phyloP scores from a whole-genome alignment of 176 grass and related monocot genomes.

The Oryza rufipogon region DNA sequence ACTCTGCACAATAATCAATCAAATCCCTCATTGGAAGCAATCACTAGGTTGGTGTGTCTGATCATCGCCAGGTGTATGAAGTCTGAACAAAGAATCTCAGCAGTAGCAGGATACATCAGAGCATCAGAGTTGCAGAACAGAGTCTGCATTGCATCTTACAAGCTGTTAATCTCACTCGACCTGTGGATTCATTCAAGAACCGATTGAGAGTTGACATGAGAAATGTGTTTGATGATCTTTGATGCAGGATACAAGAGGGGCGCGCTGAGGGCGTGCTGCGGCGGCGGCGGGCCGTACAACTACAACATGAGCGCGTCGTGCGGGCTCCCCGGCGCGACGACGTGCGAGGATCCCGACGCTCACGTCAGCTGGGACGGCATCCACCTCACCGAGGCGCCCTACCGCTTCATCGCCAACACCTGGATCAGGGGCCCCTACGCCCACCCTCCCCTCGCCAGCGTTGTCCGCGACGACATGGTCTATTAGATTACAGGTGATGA shows the following conservation, averaged over 20 bases:
- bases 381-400: constrained; percentile 85
- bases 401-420: constrained; percentile 69
- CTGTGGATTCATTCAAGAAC: no score
- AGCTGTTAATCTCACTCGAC: no score
- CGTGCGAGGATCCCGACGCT: constrained; percentile 59
- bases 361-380: constrained; percentile 88
- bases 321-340: constrained; percentile 50
- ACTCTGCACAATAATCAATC: neutral
- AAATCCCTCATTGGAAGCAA: neutral
- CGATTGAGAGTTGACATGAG: no score
- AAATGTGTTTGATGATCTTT: no score
- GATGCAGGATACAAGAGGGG: constrained; percentile 66
- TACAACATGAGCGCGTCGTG: constrained; percentile 69
- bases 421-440: constrained; percentile 83
- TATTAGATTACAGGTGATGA: constrained; percentile 4
- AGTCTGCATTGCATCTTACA: no score
- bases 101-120: no score
- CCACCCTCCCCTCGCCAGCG: constrained; percentile 58
- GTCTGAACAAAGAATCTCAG: neutral
- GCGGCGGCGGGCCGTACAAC: constrained; percentile 78
- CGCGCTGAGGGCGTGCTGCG: constrained; percentile 67
- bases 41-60: neutral
- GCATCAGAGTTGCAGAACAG: no score
- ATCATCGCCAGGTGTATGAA: neutral
- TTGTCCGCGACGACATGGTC: constrained; percentile 55